Percentiles rank a stretch among this genome's conserved stretches.
Evolutionary conservation across 75 land plant genomes (phyloP).

Genomic region (Pinus taeda): DNA sequence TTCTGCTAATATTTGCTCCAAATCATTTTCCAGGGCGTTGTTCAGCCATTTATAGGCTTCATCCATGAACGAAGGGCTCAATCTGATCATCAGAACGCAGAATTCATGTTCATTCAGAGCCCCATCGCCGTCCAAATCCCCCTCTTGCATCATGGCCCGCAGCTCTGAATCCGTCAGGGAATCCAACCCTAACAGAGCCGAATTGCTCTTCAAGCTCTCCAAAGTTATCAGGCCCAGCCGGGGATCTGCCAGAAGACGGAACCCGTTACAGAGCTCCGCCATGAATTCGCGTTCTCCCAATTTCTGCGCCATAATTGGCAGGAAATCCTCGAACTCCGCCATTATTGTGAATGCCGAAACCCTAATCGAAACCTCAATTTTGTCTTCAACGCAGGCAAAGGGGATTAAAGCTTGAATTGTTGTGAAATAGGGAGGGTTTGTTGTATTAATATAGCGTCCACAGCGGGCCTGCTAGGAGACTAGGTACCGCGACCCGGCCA

Average conservation of each 20-base stretch:
- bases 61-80: slow-evolving; percentile 65
- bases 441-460: no score
- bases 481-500: no score
- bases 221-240: slow-evolving; percentile 46
- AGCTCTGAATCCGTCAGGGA: slow-evolving; percentile 56
- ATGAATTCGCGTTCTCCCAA: slow-evolving; percentile 56
- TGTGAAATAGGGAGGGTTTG: no score
- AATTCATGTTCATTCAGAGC: slow-evolving; percentile 64
- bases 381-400: background rate
- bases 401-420: no score
- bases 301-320: slow-evolving; percentile 77
- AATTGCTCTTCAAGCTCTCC: slow-evolving; percentile 45
- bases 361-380: background rate
- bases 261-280: slow-evolving; percentile 68
- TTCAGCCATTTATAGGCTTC: slow-evolving; percentile 21
- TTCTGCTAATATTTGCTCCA: background rate
- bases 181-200: slow-evolving; percentile 47
- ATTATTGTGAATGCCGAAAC: background rate
- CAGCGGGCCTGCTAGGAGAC: no score
- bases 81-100: slow-evolving; percentile 71
- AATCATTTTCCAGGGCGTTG: background rate
- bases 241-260: slow-evolving; percentile 61
- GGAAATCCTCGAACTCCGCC: slow-evolving; percentile 51
- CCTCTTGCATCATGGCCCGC: slow-evolving; percentile 60
- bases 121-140: slow-evolving; percentile 68